A percentile compares a stretch with the other conserved stretches of the same genome.
Conservation (phyloP, 257 asterid genomes). For the Gentiana macrophylla region DNA sequence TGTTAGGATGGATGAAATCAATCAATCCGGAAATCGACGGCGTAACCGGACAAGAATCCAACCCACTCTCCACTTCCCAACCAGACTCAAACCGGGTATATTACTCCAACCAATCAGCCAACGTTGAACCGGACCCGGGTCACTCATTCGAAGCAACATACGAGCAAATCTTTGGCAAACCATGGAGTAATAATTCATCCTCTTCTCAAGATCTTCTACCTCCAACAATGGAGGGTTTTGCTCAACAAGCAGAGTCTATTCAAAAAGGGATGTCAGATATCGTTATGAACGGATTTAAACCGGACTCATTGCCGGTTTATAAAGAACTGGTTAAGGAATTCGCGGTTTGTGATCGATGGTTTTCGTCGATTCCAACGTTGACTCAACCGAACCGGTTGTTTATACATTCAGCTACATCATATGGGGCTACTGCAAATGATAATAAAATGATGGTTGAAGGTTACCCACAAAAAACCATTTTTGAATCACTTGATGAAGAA, state of each 20-base stretch:
- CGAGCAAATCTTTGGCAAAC: slow-evolving; percentile 51
- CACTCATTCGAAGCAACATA: slow-evolving; percentile 55
- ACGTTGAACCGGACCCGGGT: slow-evolving; percentile 54
- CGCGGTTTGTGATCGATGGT: slow-evolving; percentile 80
- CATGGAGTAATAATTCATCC: slow-evolving; percentile 23
- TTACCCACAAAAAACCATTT: slow-evolving; percentile 60
- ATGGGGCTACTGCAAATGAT: slow-evolving; percentile 48
- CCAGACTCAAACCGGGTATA: slow-evolving; percentile 17
- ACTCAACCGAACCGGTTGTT: slow-evolving; percentile 72
- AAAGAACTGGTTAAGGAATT: slow-evolving; percentile 46
- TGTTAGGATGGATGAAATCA: slow-evolving; percentile 67
- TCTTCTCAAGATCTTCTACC: slow-evolving; percentile 21
- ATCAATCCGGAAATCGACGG: slow-evolving; percentile 53
- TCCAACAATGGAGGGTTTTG: slow-evolving; percentile 70
- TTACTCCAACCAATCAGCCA: slow-evolving; percentile 18
- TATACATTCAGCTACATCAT: slow-evolving; percentile 63
- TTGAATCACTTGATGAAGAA: slow-evolving; percentile 50
- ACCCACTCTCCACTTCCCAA: slow-evolving; percentile 27
- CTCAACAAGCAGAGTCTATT: slow-evolving; percentile 57
- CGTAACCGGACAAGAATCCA: slow-evolving; percentile 49
- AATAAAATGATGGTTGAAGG: slow-evolving; percentile 42
- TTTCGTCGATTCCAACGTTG: slow-evolving; percentile 43
- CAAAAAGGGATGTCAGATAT: slow-evolving; percentile 36
- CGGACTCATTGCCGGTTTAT: slow-evolving; percentile 46
- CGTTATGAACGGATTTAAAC: slow-evolving; percentile 62